These are phyloP conservation scores for Raddia distichophylla DNA, from an alignment of 176 grass and related monocot genomes.

Conservation along the genomic window DNA sequence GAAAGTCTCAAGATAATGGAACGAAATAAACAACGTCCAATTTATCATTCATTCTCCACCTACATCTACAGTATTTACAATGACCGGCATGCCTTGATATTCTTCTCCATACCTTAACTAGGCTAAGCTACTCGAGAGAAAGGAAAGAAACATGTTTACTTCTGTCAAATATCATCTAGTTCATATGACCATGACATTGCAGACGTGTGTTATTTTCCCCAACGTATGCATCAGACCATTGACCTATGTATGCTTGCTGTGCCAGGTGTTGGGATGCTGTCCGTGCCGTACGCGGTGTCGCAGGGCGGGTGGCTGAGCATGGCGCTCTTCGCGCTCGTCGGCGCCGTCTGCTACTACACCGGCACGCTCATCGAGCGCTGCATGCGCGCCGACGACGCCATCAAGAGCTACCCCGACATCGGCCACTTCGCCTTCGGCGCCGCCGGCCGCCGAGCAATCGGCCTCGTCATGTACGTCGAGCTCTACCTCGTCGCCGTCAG, in stretches of 20 bases:
- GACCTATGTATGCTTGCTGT: neutral
- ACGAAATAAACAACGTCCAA: too few species aligned
- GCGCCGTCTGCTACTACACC: slow-evolving; percentile 67
- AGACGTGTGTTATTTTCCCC: too few species aligned
- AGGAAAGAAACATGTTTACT: too few species aligned
- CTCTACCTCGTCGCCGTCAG: slow-evolving; percentile 53
- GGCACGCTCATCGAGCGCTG: slow-evolving; percentile 60
- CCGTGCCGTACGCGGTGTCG: slow-evolving; percentile 60
- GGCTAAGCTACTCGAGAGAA: too few species aligned
- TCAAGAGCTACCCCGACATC: slow-evolving; percentile 59
- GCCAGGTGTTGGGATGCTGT: slow-evolving; percentile 62
- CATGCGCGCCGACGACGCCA: slow-evolving; percentile 41
- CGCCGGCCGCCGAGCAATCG: slow-evolving; percentile 40
- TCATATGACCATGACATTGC: neutral
- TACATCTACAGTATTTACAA: too few species aligned
- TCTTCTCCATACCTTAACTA: too few species aligned
- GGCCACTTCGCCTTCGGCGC: slow-evolving; percentile 56
- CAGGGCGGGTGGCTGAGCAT: slow-evolving; percentile 71
- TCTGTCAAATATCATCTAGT: too few species aligned
- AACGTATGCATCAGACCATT: neutral
- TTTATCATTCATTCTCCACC: too few species aligned
- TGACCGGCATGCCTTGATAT: too few species aligned
- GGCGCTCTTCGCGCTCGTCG: slow-evolving; percentile 51
- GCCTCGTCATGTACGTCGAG: slow-evolving; percentile 59
- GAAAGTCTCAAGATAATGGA: too few species aligned